phyloP scores from a whole-genome alignment of 192 early-diverging fungal species.

The Backusella morwellensis region DNA sequence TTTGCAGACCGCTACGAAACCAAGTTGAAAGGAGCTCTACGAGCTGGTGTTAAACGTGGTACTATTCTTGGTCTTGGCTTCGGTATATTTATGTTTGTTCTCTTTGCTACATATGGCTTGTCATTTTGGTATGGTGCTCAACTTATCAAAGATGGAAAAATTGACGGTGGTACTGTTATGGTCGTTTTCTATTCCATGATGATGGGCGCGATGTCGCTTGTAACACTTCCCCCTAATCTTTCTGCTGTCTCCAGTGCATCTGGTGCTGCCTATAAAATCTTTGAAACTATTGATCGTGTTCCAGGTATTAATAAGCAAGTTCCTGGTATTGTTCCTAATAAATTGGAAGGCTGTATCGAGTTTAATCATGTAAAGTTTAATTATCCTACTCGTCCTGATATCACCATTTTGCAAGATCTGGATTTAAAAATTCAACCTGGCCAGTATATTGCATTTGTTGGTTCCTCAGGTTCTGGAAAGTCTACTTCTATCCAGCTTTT shows the following conservation, averaged over 20 bases:
- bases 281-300: constrained; percentile 74
- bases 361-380: constrained; percentile 75
- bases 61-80: constrained; percentile 59
- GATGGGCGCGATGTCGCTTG: constrained; percentile 69
- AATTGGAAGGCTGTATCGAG: constrained; percentile 65
- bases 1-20: constrained; percentile 59
- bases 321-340: constrained; percentile 44
- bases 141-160: constrained; percentile 43
- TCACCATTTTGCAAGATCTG: constrained; percentile 71
- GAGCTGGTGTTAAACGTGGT: constrained; percentile 60
- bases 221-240: constrained; percentile 65
- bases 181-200: constrained; percentile 85
- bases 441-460: constrained; percentile 82
- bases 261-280: constrained; percentile 80
- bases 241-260: constrained; percentile 69
- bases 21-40: constrained; percentile 61
- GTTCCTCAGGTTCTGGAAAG: constrained; percentile 82
- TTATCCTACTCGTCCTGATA: constrained; percentile 83
- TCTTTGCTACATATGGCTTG: constrained; percentile 73
- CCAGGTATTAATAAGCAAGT: constrained; percentile 54
- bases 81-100: constrained; percentile 68
- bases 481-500: constrained; percentile 83
- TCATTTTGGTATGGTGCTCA: constrained; percentile 81
- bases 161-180: constrained; percentile 54
- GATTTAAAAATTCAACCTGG: constrained; percentile 69